A percentile compares a stretch with the other conserved stretches of the same genome.
Conservation (phyloP, 192 early-diverging fungal genomes). For the Linnemannia hyalina region DNA sequence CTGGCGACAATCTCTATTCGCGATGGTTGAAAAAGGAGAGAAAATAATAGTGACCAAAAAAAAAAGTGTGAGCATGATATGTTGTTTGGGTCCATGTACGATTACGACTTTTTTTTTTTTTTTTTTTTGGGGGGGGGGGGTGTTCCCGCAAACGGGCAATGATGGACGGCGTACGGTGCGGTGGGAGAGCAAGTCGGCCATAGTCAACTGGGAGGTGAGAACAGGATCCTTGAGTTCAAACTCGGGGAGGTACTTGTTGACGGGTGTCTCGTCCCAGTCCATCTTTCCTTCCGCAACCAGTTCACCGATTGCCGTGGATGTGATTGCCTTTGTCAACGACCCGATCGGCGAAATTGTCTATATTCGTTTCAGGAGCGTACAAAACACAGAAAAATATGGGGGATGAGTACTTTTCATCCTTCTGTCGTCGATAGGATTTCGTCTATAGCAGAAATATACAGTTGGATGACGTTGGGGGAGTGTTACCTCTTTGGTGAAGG, state of each 20-base stretch:
- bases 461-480: not conserved
- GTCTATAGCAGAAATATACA: not conserved
- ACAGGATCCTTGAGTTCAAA: conserved; percentile 16
- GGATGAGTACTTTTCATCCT: not conserved
- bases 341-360: conserved; percentile 15
- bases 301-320: conserved; percentile 10
- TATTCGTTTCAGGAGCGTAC: not conserved
- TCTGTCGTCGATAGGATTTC: not conserved
- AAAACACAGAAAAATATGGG: not conserved
- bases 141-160: too few relatives aligned
- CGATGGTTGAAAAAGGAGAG: not conserved
- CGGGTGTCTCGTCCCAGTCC: conserved; percentile 25
- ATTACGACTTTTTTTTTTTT: too few relatives aligned
- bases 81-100: too few relatives aligned
- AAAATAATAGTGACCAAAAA: too few relatives aligned
- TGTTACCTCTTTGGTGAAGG: conserved; percentile 8
- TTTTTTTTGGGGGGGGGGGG: too few relatives aligned
- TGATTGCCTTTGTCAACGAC: conserved; percentile 21
- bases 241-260: conserved; percentile 19
- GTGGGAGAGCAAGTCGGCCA: conserved; percentile 21
- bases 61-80: not conserved
- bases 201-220: conserved; percentile 11
- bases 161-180: conserved; percentile 4
- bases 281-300: conserved; percentile 27
- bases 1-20: not conserved